Evolutionary conservation across 345 rosid species (phyloP), one percentile per base, ranked within the genome.

Genomic region (Luvunga scandens): DNA sequence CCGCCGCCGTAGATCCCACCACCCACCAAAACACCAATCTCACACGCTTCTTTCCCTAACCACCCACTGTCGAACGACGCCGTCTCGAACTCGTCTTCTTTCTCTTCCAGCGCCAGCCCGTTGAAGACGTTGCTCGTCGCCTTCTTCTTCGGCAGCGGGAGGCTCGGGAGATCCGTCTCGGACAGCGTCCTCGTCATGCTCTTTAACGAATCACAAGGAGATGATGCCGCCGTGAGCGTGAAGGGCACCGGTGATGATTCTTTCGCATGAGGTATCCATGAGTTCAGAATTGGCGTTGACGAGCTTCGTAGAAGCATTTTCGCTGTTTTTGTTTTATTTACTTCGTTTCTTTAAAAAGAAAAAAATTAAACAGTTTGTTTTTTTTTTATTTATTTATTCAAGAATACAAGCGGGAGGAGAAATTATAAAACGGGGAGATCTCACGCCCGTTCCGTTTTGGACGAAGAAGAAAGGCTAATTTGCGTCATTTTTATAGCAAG

Each of bases 271-370:
- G 88, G 87, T 1, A 80, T 75, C 91, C 91, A 84, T 4, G 99
- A 87, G 34, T 88, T 86, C 39, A 86, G 86, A 50, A 93, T 4
- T 25, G 99, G 98, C 24, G 94, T 88, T 55, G 99, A 93, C 9
- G 97, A 81, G 77, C 95, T 90, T 14, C 98, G 83, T 14, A 95
- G 71, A 55, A 95, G 91, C 98, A 95, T 93, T 36, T 3, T 69
- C 2, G 2, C 69, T 31, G 4, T 38, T 36, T 36, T 24, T 9
- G 27, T 31, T 21, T 66, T 31, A 7, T 66, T 33, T 0, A 6
- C 5, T 1, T 19, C 2, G 25, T 60, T 2, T 60, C 1, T 38
- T 38, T 38, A 0, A 39, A 39, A 9, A 39, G 2, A 0, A 39
- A 39, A 9, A 39, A 9, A 9, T 39, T 39, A 9, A 19, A 53